Conservation (phyloP, 75 land plant genomes). For the Cryptomeria japonica region DNA sequence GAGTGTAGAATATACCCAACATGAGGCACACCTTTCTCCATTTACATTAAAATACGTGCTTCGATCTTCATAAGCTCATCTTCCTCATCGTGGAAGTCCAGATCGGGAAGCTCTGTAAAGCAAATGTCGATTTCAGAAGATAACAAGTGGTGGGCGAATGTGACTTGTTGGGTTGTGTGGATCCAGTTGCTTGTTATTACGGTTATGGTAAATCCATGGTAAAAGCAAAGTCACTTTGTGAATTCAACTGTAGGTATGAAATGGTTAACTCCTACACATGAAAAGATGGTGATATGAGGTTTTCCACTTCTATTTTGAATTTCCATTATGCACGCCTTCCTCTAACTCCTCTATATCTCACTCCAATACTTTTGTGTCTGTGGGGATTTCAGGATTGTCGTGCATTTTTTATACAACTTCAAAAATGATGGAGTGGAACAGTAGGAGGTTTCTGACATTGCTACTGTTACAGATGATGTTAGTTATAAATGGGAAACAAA, state of each 20-base stretch:
- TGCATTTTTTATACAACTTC: too few species aligned
- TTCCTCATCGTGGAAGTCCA: too few species aligned
- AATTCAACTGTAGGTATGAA: constrained; percentile 55
- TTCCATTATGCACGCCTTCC: not conserved
- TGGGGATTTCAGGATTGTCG: too few species aligned
- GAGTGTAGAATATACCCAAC: not conserved
- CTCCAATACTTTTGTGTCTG: too few species aligned
- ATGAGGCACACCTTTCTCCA: not conserved
- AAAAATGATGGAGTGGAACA: too few species aligned
- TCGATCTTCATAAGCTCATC: too few species aligned
- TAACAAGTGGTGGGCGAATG: not conserved
- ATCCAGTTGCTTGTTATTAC: constrained; percentile 11
- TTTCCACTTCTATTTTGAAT: not conserved
- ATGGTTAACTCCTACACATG: constrained; percentile 62
- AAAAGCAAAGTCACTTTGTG: constrained; percentile 40
- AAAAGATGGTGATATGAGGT: constrained; percentile 36
- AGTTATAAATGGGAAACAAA: too few species aligned
- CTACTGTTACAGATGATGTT: too few species aligned
- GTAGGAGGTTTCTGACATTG: too few species aligned
- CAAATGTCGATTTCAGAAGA: not conserved
- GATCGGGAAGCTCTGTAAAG: not conserved
- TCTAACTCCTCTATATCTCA: too few species aligned
- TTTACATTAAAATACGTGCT: not conserved
- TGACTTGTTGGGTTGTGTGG: not conserved
- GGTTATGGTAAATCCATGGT: constrained; percentile 22